Base-by-base conservation (phyloP, 306 rosid species). In the Cucurbita pepo region DNA sequence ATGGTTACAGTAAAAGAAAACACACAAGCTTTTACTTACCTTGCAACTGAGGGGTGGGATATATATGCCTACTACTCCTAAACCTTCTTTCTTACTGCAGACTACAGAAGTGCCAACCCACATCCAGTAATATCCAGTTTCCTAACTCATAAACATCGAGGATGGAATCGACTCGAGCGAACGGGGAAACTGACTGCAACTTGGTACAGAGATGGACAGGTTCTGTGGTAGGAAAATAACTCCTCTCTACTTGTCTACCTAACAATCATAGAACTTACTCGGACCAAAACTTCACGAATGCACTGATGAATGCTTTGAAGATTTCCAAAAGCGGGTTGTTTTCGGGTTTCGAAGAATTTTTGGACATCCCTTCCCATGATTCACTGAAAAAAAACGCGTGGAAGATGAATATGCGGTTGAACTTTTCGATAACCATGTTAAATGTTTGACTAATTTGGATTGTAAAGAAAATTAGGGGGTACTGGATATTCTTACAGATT, bases 231-330 rank as follows among this genome's bases (percentile, higher is more conserved):
- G 54, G 10, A 19, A 65, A 44, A 11, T 19, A 22, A 69, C 56
- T 22, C 48, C 73, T 69, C 73, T 75, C 72, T 47, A 69, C 44
- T 48, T 18, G 58, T 80, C 80, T 57, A 61, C 78, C 70, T 62
- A 59, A 13, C 69, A 77, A 59, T 36, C 74, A 56, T 50, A 70
- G 41, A 34, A 36, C 74, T 87, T 81, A 94, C 61, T 83, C 92
- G 3, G 97, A 81, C 92, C 95, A 95, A 83, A 91, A 84, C 75
- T 88, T 91, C 64, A 82, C 85, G 25, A 95, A 74, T 21, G 96
- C 90, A 18, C 82, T 80, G 15, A 86, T 74, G 54, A 86, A 79
- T 25, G 84, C 84, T 78, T 80, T 91, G 38, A 89, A 69, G 44
- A 83, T 75, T 48, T 78, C 82, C 56, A 88, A 70, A 70, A 95